Evolutionary conservation across 805 yeast species (phyloP).

Genomic region (Nakazawaea holstii): DNA sequence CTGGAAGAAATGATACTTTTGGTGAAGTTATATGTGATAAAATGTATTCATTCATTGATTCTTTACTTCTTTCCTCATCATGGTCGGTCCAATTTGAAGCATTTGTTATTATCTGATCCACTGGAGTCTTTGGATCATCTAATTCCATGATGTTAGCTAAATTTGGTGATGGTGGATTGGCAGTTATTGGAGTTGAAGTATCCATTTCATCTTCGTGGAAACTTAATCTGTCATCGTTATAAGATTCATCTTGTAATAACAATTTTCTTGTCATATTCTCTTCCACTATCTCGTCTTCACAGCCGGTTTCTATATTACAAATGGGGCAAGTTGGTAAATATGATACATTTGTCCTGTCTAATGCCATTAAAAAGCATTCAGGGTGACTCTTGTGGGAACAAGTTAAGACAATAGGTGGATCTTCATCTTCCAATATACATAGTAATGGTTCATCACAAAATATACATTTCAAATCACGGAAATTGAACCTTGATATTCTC

Average conservation of each 20-base stretch:
- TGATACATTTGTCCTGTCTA: background rate
- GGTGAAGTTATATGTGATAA: background rate
- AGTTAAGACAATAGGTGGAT: constrained; percentile 7
- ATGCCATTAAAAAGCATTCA: constrained; percentile 9
- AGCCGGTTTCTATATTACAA: background rate
- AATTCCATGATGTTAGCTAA: background rate
- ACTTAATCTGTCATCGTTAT: background rate
- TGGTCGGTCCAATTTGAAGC: background rate
- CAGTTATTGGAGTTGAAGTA: background rate
- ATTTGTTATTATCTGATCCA: background rate
- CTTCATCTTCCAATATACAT: constrained; percentile 9
- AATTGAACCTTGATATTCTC: constrained; percentile 3
- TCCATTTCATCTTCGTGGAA: background rate
- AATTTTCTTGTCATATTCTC: constrained; percentile 1
- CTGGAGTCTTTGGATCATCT: background rate
- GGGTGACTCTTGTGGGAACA: constrained; percentile 11
- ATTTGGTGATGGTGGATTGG: background rate
- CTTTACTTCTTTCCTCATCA: too few relatives aligned
- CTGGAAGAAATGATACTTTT: background rate
- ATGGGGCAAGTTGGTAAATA: constrained; percentile 1
- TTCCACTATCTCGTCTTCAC: constrained; percentile 3
- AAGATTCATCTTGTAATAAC: constrained; percentile 1
- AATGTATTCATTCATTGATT: too few relatives aligned
- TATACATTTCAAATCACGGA: constrained; percentile 5
- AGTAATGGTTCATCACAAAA: constrained; percentile 11